Percentiles rank a stretch among this genome's conserved stretches.
These are phyloP conservation scores for Ensete glaucum DNA, from an alignment of 176 grass and related monocot species.

Conservation along the genomic window DNA sequence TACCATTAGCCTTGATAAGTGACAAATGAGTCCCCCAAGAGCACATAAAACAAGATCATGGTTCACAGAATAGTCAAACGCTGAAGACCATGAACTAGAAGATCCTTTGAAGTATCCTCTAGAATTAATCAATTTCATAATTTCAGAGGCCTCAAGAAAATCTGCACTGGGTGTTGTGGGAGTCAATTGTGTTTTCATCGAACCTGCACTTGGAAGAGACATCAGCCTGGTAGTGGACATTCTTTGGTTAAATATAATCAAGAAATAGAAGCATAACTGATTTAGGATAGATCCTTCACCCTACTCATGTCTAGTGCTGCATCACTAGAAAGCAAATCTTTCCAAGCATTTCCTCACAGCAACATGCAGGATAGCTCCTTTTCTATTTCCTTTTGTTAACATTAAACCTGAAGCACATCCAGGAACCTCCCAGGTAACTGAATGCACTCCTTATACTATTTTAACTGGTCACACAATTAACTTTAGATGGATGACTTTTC, in stretches of 20 bases:
- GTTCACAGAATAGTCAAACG: slow-evolving; percentile 46
- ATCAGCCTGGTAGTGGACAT: too few species aligned
- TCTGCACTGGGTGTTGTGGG: slow-evolving; percentile 27
- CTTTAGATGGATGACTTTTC: background rate
- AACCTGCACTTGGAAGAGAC: slow-evolving; percentile 49
- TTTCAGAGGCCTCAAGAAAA: slow-evolving; percentile 57
- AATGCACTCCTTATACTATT: background rate
- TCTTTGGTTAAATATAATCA: background rate
- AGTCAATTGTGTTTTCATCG: slow-evolving; percentile 69
- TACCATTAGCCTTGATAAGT: slow-evolving; percentile 89
- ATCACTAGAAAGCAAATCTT: too few species aligned
- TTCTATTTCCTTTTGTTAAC: background rate
- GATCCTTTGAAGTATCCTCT: slow-evolving; percentile 80
- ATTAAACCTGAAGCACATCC: background rate
- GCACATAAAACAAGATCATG: slow-evolving; percentile 54
- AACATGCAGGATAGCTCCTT: too few species aligned
- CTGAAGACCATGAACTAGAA: slow-evolving; percentile 49
- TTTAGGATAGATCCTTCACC: background rate
- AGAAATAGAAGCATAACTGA: background rate
- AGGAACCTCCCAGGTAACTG: background rate
- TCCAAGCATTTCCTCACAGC: too few species aligned
- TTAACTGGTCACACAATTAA: background rate
- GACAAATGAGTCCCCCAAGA: slow-evolving; percentile 70
- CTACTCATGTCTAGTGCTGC: background rate
- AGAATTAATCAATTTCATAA: slow-evolving; percentile 48